Evolutionary conservation across 1,284 basidiomycete species (phyloP).

Genomic region (Cutaneotrichosporon dermatis): DNA sequence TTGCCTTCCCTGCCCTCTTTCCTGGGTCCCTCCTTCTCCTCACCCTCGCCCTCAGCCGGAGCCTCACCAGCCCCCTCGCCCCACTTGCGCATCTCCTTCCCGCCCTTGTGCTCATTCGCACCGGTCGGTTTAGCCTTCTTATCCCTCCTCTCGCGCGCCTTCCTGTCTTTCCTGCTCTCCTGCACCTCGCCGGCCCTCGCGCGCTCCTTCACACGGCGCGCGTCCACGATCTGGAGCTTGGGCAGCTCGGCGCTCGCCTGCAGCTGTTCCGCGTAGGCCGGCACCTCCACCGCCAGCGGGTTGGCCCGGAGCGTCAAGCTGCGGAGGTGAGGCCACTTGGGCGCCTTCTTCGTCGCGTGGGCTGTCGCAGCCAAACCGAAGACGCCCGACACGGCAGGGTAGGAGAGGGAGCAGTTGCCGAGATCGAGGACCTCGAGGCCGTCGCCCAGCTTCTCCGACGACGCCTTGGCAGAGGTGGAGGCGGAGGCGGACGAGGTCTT

Average conservation of each 20-base stretch:
- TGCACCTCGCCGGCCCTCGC: conserved; percentile 33
- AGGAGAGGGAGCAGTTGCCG: conserved; percentile 42
- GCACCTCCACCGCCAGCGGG: conserved; percentile 32
- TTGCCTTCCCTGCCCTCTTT: background rate
- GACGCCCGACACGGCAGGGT: conserved; percentile 17
- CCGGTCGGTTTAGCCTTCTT: conserved; percentile 36
- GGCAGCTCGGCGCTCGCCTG: conserved; percentile 32
- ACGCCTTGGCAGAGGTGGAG: no score
- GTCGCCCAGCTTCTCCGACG: conserved; percentile 21
- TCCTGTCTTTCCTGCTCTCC: conserved; percentile 30
- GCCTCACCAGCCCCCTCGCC: conserved; percentile 13
- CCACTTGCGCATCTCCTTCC: conserved; percentile 33
- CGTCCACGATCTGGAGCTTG: conserved; percentile 45
- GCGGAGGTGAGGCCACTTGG: conserved; percentile 21
- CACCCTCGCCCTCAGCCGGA: conserved; percentile 2
- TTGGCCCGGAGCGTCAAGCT: conserved; percentile 41
- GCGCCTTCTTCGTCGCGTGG: conserved; percentile 5
- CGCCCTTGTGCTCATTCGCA: conserved; percentile 25
- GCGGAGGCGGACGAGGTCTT: background rate
- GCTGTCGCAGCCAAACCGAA: conserved; percentile 20
- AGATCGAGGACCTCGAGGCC: conserved; percentile 44
- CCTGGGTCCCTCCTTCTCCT: conserved; percentile 6
- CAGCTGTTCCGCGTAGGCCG: conserved; percentile 33
- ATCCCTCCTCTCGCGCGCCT: conserved; percentile 27
- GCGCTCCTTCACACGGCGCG: conserved; percentile 40